Base-by-base conservation (phyloP, 2,329 filamentous ascomycete species). In the Endocalyx cinctus region DNA sequence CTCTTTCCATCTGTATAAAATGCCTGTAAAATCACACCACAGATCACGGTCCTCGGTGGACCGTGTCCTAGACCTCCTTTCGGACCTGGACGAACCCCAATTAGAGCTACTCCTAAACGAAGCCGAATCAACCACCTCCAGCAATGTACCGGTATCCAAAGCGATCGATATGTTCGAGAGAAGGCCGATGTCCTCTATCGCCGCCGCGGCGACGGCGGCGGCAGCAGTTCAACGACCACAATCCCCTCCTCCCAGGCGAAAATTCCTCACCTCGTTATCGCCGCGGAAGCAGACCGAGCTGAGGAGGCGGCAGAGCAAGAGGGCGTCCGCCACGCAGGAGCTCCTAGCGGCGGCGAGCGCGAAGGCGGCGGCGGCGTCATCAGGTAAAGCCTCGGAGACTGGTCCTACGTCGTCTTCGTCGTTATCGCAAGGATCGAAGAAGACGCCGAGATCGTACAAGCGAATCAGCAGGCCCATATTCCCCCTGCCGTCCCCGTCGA, bases 1-100 rank as follows among this genome's bases (percentile, higher is more conserved):
- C n/a, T n/a, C n/a, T n/a, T n/a, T n/a, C n/a, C n/a, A n/a, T n/a
- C n/a, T n/a, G n/a, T n/a, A n/a, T n/a, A 41, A 14, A 13, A 46
- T 46, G 43, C 17, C 42, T 27, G 25, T 33, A 16, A 34, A 35
- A 29, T 43, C 42, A 10, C 46, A 52, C 29, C 46, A 45, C 14
- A 47, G 51, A 19, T 47, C 50, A 27, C 45, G 46, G 36, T 51
- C 51, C 16, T 54, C 50, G 15, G 38, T 55, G 22, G 51, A 55
- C 37, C 46, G 48, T 44, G 46, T 52, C 43, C 31, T 55, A 17
- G 47, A 52, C 27, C 46, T 55, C 27, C 48, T 55, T 19, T 40
- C 38, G 28, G 45, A 50, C 29, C 34, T 55, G 23, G 50, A 55
- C 37, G 51, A 55, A 6, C 34, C 28, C 35, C 51, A 55, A 38